These are phyloP conservation scores for Euphorbia peplus DNA, from an alignment of 345 rosid genomes.

Conservation along the genomic window DNA sequence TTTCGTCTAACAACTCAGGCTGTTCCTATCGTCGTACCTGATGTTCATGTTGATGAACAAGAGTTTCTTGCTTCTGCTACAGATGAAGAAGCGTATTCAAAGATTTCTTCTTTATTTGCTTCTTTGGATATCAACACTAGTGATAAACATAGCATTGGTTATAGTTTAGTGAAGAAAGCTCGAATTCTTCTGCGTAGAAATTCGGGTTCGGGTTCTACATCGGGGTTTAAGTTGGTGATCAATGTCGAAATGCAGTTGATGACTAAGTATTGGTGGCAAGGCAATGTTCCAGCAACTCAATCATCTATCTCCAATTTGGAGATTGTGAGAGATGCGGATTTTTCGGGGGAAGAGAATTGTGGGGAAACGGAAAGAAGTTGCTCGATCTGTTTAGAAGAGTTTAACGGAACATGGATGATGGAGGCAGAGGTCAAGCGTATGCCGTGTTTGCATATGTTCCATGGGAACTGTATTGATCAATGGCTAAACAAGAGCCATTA, in stretches of 20 bases:
- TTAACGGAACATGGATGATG: neutral
- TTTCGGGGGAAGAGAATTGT: neutral
- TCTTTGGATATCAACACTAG: neutral
- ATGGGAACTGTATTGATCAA: conserved; percentile 3
- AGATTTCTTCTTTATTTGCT: conserved; percentile 2
- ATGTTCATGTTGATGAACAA: conserved; percentile 4
- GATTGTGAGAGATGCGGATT: neutral
- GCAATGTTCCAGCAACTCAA: neutral
- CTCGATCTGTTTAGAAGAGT: conserved; percentile 14
- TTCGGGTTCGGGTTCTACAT: neutral
- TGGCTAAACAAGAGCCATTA: conserved; percentile 18
- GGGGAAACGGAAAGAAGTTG: neutral
- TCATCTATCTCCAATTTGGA: conserved; percentile 4
- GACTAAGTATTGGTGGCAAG: conserved; percentile 9
- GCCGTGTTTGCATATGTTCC: conserved; percentile 19
- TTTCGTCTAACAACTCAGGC: neutral
- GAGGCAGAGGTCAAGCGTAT: neutral
- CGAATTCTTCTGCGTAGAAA: neutral
- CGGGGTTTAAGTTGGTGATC: neutral
- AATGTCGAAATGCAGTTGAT: conserved; percentile 5
- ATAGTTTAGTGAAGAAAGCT: conserved; percentile 5
- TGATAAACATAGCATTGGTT: conserved; percentile 2
- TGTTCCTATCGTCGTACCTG: neutral
- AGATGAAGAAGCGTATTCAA: conserved; percentile 7
- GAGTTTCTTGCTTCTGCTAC: conserved; percentile 2